Base-by-base conservation (phyloP, 176 grass and related monocot genomes). In the sorghum (Sorghum bicolor) region DNA sequence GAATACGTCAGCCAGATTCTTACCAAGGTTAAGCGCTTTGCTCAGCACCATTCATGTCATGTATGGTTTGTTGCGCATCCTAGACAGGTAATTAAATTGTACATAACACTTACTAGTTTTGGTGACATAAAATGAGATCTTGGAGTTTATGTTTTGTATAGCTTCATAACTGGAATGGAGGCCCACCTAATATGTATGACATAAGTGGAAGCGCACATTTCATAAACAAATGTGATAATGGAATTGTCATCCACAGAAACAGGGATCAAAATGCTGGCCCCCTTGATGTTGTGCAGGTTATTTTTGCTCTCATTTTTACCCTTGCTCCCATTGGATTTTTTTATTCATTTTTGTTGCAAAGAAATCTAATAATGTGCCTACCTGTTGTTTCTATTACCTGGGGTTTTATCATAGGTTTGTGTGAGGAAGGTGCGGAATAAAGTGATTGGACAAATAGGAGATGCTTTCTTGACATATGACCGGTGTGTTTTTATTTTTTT, bases 21-120 rank as follows among this genome's bases (percentile, higher is more conserved):
- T 85, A 92, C 93, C 26, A 88, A 82, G 81, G 86, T 99, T 72
- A 99, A 99, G 81, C 91, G 96, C 52, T 99, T 99, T 92, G 96
- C 93, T 38, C 93, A 99, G 61, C 91, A 96, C 70, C 91, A 99
- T 81, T 92, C 91, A 63, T 99, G 97, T 30, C 97, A 99, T 85
- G 97, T 99, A 37, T 99, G 97, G 97, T 96, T 99, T 92, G 97
- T 99, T 87, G 97, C 97, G 3, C 97, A 99, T 76, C 97, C 97
- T 53, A 96, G 85, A 89, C 97, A 99, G 97, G 97, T 99, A 92
- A 79, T 57, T 40, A 78, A 69, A 74, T 28, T 67, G 22, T 68
- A 55, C 37, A n/a, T 64, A 44, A 33, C 74, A 20, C 16, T 30
- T 87, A 26, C 47, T 5, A 36, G 76, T 57, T 0, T 48, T 74